Evolutionary conservation across 78 protist genomes (phyloP), one percentile per base, ranked within the genome.

Genomic region (slime mould (Dictyostelium discoideum)): DNA sequence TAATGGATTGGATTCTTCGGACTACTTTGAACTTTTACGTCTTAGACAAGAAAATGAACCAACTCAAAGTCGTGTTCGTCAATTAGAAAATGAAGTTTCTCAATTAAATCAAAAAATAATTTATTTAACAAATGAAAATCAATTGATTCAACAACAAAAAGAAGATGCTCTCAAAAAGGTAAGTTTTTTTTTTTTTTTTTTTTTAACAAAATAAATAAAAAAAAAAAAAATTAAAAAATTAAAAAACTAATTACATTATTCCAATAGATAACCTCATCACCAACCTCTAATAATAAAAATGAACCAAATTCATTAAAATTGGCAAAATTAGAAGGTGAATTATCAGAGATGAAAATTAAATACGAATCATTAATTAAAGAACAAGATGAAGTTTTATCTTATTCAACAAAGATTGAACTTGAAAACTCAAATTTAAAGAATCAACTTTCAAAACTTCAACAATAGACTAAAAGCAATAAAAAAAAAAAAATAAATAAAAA

Each of bases 11-110:
- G 84, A 80, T 0, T 82, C 88, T 29, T 78, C 77, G 8, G 95
- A 90, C 73, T 42, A 81, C 10, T 90, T 90, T 54, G 95, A 90
- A 73, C 24, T 90, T 11, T 81, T 90, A 77, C 77, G 95, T 63
- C 10, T 90, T 6, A 80, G 79, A 90, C 82, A 82, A 69, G 95
- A 90, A 10, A 50, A 39, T 72, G 95, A 90, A 5, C 72, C 63
- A 32, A 74, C 6, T 74, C 81, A 74, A 37, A 60, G 7, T 24
- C 79, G 67, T 20, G 11, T 87, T 13, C 32, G 10, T 10, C 20
- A 8, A 76, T 39, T 37, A 6, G 86, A 90, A 73, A 16, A 32
- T 24, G 72, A 63, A 44, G 37, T 82, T 10, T 46, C 42, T 3
- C 63, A 90, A 37, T 60, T 78, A 24, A 54, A 90, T 11, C 83